Evolutionary conservation across 768 basidiomycete species (phyloP).

Genomic region (Peribolospora baueri): DNA sequence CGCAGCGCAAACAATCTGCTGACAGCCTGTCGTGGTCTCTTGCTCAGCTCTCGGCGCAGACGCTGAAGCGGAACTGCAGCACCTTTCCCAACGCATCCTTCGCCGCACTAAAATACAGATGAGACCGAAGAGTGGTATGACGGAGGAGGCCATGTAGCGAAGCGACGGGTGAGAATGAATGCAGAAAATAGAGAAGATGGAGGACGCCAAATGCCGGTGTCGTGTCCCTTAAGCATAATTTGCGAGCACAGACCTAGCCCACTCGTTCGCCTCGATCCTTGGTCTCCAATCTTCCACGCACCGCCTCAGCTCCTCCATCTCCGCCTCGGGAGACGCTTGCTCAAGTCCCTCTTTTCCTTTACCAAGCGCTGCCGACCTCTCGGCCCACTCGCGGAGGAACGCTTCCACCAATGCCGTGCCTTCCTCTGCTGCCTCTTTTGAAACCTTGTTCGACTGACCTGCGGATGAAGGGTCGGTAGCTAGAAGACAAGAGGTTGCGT

Average conservation of each 20-base stretch:
- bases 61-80: no score
- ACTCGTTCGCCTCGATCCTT: slow-evolving; percentile 49
- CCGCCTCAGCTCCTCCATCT: slow-evolving; percentile 32
- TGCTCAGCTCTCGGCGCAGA: no score
- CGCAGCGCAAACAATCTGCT: no score
- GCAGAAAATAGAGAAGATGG: no score
- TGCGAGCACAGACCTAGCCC: slow-evolving; percentile 21
- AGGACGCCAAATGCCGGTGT: no score
- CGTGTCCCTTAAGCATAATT: no score
- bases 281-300: slow-evolving; percentile 42
- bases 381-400: slow-evolving; percentile 44
- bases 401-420: slow-evolving; percentile 61
- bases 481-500: slow-evolving; percentile 5
- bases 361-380: slow-evolving; percentile 23
- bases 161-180: no score
- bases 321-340: slow-evolving; percentile 20
- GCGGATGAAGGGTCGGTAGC: slow-evolving; percentile 14
- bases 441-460: neutral
- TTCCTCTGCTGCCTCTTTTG: slow-evolving; percentile 38
- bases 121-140: no score
- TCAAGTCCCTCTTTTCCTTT: neutral
- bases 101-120: no score
- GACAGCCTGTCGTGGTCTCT: no score
- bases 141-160: no score
- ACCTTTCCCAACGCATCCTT: no score